A percentile compares a stretch with the other conserved stretches of the same genome.
Evolutionary conservation across 1,284 basidiomycete species (phyloP).

Genomic region (Fistulinella cinereoalba): DNA sequence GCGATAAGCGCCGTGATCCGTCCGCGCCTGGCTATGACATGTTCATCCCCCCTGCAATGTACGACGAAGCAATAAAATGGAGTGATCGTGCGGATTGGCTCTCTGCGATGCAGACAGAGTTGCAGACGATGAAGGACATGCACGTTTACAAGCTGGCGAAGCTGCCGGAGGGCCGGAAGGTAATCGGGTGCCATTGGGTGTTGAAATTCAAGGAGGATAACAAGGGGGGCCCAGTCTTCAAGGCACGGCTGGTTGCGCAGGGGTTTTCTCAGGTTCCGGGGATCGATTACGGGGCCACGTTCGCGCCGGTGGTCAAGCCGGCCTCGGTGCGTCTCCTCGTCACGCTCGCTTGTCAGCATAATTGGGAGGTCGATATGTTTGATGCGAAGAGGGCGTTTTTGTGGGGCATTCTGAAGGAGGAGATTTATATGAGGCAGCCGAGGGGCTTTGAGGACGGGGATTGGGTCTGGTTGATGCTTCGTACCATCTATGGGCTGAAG

Average conservation of each 20-base stretch:
- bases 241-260: neutral
- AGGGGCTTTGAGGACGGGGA: neutral
- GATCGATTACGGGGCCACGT: neutral
- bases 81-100: neutral
- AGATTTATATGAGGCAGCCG: slow-evolving; percentile 6
- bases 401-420: neutral
- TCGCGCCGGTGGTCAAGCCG: slow-evolving; percentile 1
- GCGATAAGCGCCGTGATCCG: neutral
- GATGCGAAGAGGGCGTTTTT: neutral
- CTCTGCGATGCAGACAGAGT: neutral
- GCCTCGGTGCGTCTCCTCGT: neutral
- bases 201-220: slow-evolving; percentile 5
- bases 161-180: neutral
- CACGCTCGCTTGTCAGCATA: neutral
- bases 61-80: neutral
- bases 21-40: neutral
- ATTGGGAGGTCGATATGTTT: slow-evolving; percentile 5
- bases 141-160: neutral
- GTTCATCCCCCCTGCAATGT: neutral
- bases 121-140: neutral
- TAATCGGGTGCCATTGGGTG: neutral
- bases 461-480: slow-evolving; percentile 3
- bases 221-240: slow-evolving; percentile 2
- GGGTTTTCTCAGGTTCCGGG: slow-evolving; percentile 1
- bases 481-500: slow-evolving; percentile 4